phyloP scores from a whole-genome alignment of 306 rosid species.

The Quercus suber region DNA sequence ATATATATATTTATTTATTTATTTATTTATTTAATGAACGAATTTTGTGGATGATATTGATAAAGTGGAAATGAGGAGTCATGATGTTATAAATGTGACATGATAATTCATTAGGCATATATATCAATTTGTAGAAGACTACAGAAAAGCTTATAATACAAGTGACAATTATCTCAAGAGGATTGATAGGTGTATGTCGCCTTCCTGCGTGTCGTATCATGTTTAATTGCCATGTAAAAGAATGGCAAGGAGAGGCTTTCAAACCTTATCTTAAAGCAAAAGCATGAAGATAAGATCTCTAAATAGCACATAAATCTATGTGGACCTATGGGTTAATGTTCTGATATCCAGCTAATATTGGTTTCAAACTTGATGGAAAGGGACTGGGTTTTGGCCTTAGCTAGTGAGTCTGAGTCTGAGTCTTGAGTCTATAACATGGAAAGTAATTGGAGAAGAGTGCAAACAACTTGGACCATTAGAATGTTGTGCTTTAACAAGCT shows the following conservation, averaged over 20 bases:
- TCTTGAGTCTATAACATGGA: conserved; percentile 7
- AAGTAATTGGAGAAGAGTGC: conserved; percentile 15
- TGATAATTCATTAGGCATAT: background rate
- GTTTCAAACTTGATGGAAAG: conserved; percentile 17
- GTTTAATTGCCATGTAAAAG: conserved; percentile 41
- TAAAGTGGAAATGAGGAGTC: too few relatives aligned
- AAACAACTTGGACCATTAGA: conserved; percentile 37
- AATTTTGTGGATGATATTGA: too few relatives aligned
- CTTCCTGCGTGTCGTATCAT: conserved; percentile 40
- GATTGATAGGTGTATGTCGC: background rate
- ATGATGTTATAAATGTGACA: background rate
- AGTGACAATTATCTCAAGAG: too few relatives aligned
- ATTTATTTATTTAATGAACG: too few relatives aligned
- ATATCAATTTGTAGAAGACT: background rate
- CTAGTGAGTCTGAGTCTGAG: background rate
- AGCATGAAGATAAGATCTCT: conserved; percentile 53
- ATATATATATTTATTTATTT: too few relatives aligned
- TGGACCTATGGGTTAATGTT: conserved; percentile 30
- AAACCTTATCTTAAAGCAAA: conserved; percentile 43
- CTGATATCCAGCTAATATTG: conserved; percentile 34
- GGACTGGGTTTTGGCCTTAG: conserved; percentile 23
- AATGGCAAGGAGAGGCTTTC: conserved; percentile 32
- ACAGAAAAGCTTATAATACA: background rate
- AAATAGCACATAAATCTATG: conserved; percentile 19
- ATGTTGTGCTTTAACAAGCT: conserved; percentile 27